Percentiles rank a stretch among this genome's conserved stretches.
Conservation (phyloP, 345 rosid species). For the Balakata baccata region DNA sequence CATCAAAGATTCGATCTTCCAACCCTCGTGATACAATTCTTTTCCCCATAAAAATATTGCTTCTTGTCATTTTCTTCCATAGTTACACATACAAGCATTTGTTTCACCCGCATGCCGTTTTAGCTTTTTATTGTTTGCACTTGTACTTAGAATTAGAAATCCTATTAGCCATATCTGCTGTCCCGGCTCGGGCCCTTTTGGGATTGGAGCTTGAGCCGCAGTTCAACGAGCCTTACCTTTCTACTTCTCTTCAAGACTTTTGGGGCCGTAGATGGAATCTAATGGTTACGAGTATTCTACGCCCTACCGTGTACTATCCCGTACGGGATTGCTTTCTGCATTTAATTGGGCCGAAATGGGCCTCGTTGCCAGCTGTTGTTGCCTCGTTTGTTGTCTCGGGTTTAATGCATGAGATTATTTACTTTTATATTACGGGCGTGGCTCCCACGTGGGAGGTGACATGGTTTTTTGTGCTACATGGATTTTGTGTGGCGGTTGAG, state of each 20-base stretch:
- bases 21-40: not conserved
- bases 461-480: slow-evolving; percentile 59
- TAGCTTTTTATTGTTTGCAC: slow-evolving; percentile 37
- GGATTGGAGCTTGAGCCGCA: slow-evolving; percentile 61
- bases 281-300: slow-evolving; percentile 49
- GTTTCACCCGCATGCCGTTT: slow-evolving; percentile 30
- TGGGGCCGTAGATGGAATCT: slow-evolving; percentile 84
- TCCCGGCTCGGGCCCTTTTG: slow-evolving; percentile 36
- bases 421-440: slow-evolving; percentile 38
- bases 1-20: not conserved
- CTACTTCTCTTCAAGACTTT: slow-evolving; percentile 76
- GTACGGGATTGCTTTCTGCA: slow-evolving; percentile 17
- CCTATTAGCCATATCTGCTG: slow-evolving; percentile 25
- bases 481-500: slow-evolving; percentile 43
- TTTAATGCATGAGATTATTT: slow-evolving; percentile 59
- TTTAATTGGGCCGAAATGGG: slow-evolving; percentile 27
- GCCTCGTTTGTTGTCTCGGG: slow-evolving; percentile 60
- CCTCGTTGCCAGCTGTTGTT: slow-evolving; percentile 33
- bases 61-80: slow-evolving; percentile 30
- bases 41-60: not conserved
- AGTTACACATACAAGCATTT: slow-evolving; percentile 31
- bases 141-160: slow-evolving; percentile 45
- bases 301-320: slow-evolving; percentile 52
- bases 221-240: slow-evolving; percentile 56
- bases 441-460: slow-evolving; percentile 75